These are phyloP conservation scores for Fusarium armeniacum DNA, from an alignment of 2,329 filamentous ascomycete species.

Conservation along the genomic window DNA sequence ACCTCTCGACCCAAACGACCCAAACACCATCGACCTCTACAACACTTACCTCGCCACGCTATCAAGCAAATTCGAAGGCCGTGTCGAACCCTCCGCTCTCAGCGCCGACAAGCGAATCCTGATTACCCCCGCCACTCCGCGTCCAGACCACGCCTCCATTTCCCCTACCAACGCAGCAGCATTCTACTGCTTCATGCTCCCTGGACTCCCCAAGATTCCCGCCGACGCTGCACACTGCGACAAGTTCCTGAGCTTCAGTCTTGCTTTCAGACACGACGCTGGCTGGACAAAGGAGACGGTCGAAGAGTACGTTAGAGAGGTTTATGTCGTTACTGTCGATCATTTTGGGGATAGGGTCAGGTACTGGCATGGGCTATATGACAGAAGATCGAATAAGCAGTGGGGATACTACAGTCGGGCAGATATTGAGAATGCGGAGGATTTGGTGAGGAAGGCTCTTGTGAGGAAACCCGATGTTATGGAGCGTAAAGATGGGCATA, in stretches of 20 bases:
- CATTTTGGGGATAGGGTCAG: background rate
- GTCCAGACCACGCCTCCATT: background rate
- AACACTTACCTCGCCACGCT: background rate
- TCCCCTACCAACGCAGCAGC: background rate
- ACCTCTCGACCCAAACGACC: background rate
- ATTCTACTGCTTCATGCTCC: conserved; percentile 9
- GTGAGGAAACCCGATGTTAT: background rate
- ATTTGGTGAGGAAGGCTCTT: background rate
- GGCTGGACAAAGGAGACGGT: background rate
- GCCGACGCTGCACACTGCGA: background rate
- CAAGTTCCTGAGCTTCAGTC: conserved; percentile 4
- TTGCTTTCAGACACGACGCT: background rate
- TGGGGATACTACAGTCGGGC: background rate
- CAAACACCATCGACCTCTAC: background rate
- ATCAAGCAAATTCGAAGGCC: background rate
- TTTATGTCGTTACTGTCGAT: background rate
- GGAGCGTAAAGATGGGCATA: background rate
- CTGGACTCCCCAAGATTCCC: conserved; percentile 1
- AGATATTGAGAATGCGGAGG: background rate
- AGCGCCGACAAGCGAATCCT: background rate
- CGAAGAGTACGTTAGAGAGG: background rate
- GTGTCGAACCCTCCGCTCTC: background rate
- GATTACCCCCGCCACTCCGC: background rate
- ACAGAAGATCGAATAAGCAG: conserved; percentile 1
- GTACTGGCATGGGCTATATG: conserved; percentile 6